Evolutionary conservation across 2,329 filamentous ascomycete species (phyloP).

Genomic region (Alternaria longipes): DNA sequence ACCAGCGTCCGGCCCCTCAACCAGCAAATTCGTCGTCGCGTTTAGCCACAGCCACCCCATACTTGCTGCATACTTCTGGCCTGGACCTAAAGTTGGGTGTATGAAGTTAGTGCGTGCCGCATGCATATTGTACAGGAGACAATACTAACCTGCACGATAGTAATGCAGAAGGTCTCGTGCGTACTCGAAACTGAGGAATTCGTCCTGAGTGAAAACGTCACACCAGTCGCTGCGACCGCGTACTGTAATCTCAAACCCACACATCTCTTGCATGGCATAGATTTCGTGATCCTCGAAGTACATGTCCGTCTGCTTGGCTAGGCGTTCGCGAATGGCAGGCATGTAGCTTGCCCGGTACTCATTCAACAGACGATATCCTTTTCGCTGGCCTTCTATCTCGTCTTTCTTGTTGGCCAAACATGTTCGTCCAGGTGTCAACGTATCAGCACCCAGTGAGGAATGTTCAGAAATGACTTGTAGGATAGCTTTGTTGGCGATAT

Average conservation of each 20-base stretch:
- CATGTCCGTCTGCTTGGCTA: constrained; percentile 56
- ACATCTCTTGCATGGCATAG: constrained; percentile 69
- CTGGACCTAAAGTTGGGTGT: constrained; percentile 56
- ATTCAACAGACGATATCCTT: constrained; percentile 59
- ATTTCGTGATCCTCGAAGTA: constrained; percentile 59
- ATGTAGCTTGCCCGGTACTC: constrained; percentile 61
- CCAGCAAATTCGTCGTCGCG: constrained; percentile 52
- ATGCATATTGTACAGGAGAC: neutral
- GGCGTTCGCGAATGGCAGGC: constrained; percentile 55
- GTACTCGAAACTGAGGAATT: constrained; percentile 67
- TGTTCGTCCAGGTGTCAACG: constrained; percentile 64
- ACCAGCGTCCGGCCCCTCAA: constrained; percentile 54
- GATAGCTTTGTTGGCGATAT: constrained; percentile 40
- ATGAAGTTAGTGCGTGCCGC: neutral
- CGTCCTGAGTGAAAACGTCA: constrained; percentile 46
- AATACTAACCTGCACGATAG: constrained; percentile 60
- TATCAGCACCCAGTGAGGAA: constrained; percentile 60
- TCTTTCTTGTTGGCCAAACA: constrained; percentile 54
- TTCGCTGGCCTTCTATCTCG: constrained; percentile 57
- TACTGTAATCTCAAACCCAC: constrained; percentile 66
- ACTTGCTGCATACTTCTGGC: constrained; percentile 61
- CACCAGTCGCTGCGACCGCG: constrained; percentile 66
- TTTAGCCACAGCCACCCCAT: constrained; percentile 69
- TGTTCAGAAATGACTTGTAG: constrained; percentile 65
- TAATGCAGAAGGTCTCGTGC: constrained; percentile 67